Conservation (phyloP, 2,329 filamentous ascomycete genomes). For the Huntiella bhutanensis region DNA sequence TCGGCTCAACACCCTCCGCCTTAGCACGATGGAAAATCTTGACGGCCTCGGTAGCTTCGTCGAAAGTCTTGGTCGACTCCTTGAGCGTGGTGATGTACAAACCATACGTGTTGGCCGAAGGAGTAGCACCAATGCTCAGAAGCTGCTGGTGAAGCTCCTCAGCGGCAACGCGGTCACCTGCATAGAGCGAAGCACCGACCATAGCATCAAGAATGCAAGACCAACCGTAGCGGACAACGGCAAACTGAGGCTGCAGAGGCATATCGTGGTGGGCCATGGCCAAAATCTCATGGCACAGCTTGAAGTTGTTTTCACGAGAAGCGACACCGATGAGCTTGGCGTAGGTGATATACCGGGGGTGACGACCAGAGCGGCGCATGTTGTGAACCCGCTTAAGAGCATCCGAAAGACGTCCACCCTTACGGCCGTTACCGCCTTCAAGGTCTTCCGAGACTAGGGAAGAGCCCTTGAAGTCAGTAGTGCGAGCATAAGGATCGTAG, state of each 20-base stretch:
- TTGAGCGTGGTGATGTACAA: conserved; percentile 99
- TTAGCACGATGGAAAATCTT: conserved; percentile 94
- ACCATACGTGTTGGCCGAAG: conserved; percentile 92
- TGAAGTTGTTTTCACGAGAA: conserved; percentile 65
- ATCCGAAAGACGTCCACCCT: conserved; percentile 56
- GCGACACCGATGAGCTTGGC: conserved; percentile 86
- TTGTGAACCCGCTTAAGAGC: conserved; percentile 72
- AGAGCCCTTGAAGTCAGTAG: conserved; percentile 84
- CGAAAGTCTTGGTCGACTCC: conserved; percentile 91
- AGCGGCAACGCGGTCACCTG: conserved; percentile 63
- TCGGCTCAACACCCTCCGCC: conserved; percentile 83
- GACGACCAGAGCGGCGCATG: conserved; percentile 78
- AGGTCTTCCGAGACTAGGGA: conserved; percentile 77
- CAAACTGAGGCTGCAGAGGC: conserved; percentile 65
- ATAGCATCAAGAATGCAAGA: conserved; percentile 90
- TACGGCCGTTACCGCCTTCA: conserved; percentile 58
- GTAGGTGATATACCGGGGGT: conserved; percentile 90
- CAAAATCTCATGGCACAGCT: conserved; percentile 69
- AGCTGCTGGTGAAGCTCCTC: conserved; percentile 83
- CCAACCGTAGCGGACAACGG: conserved; percentile 85
- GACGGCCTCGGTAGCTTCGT: conserved; percentile 89
- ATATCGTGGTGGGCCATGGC: conserved; percentile 79
- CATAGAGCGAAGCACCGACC: conserved; percentile 75
- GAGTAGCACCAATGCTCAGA: conserved; percentile 72
- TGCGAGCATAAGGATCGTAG: conserved; percentile 78